Percentiles rank a stretch among this genome's conserved stretches.
Evolutionary conservation across 352 stramenopile species (phyloP).

Genomic region (Phytopythium mirpurense): DNA sequence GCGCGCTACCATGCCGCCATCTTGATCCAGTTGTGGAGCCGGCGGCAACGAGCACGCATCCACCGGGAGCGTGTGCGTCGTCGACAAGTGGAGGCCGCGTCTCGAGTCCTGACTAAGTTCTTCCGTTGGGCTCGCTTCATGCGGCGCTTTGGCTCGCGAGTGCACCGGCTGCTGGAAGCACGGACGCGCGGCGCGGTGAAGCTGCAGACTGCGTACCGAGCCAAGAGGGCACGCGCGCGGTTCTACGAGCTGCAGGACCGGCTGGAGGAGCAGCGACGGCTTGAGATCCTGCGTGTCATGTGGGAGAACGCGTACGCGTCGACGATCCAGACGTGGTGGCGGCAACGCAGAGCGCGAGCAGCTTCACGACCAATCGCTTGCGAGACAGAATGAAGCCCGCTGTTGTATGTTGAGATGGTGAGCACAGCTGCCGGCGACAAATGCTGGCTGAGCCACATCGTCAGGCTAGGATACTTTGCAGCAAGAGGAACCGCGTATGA

Average conservation of each 20-base stretch:
- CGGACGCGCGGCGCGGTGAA: conserved; percentile 28
- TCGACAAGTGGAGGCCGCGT: not conserved
- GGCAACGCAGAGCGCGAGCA: not conserved
- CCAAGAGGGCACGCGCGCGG: conserved; percentile 39
- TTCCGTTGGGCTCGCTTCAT: conserved; percentile 39
- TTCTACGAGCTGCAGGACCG: conserved; percentile 62
- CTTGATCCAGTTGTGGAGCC: conserved; percentile 31
- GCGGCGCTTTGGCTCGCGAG: conserved; percentile 25
- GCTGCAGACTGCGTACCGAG: conserved; percentile 58
- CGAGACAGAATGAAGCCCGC: no score
- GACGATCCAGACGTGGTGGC: conserved; percentile 59
- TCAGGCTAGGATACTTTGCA: no score
- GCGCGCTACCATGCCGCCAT: conserved; percentile 51
- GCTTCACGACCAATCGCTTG: no score
- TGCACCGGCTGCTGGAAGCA: conserved; percentile 20
- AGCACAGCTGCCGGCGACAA: no score
- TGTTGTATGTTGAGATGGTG: no score
- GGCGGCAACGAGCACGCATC: conserved; percentile 14
- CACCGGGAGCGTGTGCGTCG: not conserved
- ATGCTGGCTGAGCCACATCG: no score
- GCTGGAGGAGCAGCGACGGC: conserved; percentile 49
- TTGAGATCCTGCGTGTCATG: conserved; percentile 47
- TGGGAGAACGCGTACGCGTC: conserved; percentile 74
- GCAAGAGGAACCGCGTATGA: no score
- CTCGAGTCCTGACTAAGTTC: conserved; percentile 20